Evolutionary conservation across 192 early-diverging fungal species (phyloP).

Genomic region (Dissophora ornata): DNA sequence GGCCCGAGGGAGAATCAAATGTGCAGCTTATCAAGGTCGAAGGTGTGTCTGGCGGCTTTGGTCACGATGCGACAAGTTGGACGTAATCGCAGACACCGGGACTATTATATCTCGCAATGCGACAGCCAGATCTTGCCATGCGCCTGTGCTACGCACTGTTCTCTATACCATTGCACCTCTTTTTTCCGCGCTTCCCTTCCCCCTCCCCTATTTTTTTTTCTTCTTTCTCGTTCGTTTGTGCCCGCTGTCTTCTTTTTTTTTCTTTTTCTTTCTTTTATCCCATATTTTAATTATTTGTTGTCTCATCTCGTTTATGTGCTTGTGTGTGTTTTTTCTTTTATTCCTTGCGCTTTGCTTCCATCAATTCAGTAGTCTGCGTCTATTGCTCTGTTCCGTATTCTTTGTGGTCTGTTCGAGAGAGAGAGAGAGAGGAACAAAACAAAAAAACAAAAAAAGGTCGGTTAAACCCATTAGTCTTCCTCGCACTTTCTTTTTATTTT

Average conservation of each 20-base stretch:
- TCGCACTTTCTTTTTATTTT: slow-evolving; percentile 4
- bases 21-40: slow-evolving; percentile 37
- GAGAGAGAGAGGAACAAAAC: no score
- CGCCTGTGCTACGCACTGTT: no score
- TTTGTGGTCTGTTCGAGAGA: no score
- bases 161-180: slow-evolving; percentile 8
- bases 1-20: slow-evolving; percentile 24
- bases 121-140: no score
- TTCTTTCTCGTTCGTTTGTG: not conserved
- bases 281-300: not conserved
- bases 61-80: slow-evolving; percentile 25
- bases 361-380: no score
- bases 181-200: not conserved
- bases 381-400: no score
- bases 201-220: not conserved
- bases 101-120: no score
- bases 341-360: no score
- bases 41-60: slow-evolving; percentile 15
- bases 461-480: no score
- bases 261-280: not conserved
- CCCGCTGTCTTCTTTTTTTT: not conserved
- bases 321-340: not conserved
- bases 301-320: not conserved
- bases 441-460: no score
- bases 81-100: not conserved